phyloP scores from a whole-genome alignment of 805 yeast species.

The Maudiozyma turicensis region DNA sequence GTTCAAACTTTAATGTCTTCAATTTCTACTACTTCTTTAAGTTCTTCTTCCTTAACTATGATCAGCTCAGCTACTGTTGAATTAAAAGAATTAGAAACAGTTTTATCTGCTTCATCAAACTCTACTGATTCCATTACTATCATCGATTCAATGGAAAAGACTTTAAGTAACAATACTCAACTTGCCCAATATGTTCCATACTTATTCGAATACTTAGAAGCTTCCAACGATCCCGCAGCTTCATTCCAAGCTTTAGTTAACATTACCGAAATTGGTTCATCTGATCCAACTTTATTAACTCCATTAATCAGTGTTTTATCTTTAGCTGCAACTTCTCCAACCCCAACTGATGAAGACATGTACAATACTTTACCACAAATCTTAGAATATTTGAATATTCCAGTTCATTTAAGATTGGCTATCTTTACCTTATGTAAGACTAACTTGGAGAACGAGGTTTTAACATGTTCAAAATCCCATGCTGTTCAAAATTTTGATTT shows the following conservation, averaged over 20 bases:
- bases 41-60: slow-evolving; percentile 7
- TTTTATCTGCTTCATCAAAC: slow-evolving; percentile 17
- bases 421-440: slow-evolving; percentile 26
- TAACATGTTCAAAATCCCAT: slow-evolving; percentile 20
- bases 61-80: slow-evolving; percentile 18
- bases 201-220: slow-evolving; percentile 14
- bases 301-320: slow-evolving; percentile 17
- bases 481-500: slow-evolving; percentile 28
- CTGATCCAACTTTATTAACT: slow-evolving; percentile 12
- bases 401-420: slow-evolving; percentile 22
- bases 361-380: slow-evolving; percentile 18
- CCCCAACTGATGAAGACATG: slow-evolving; percentile 15
- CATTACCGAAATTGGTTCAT: slow-evolving; percentile 18
- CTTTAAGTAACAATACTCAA: slow-evolving; percentile 8
- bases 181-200: slow-evolving; percentile 15
- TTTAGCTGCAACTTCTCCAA: slow-evolving; percentile 7
- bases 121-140: slow-evolving; percentile 13
- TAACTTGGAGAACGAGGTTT: slow-evolving; percentile 12
- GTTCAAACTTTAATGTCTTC: slow-evolving; percentile 12
- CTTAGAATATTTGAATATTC: slow-evolving; percentile 19
- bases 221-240: slow-evolving; percentile 18
- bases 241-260: slow-evolving; percentile 18
- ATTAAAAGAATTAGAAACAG: slow-evolving; percentile 14
- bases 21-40: slow-evolving; percentile 3
- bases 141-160: slow-evolving; percentile 12